A percentile compares a stretch with the other conserved stretches of the same genome.
Conservation (phyloP, 148 eudicot species). For the Fagopyrum homotropicum region DNA sequence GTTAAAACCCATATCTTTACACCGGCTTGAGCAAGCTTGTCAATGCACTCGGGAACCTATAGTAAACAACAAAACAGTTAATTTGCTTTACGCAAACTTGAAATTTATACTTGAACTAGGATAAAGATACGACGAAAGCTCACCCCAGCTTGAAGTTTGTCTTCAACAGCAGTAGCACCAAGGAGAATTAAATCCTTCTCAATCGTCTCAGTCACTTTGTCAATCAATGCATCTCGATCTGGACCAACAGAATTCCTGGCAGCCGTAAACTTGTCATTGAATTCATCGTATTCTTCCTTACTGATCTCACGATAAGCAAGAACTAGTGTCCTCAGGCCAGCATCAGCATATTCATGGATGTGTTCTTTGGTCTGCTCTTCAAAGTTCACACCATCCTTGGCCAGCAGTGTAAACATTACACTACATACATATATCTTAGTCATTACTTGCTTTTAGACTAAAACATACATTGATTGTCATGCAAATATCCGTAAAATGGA, state of each 20-base stretch:
- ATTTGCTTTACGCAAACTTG: background rate
- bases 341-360: conserved; percentile 72
- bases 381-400: conserved; percentile 42
- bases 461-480: background rate
- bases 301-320: conserved; percentile 14
- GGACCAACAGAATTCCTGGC: conserved; percentile 5
- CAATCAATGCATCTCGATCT: conserved; percentile 10
- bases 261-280: background rate
- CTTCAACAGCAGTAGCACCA: conserved; percentile 16
- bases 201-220: background rate
- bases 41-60: conserved; percentile 47
- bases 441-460: background rate
- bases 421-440: conserved; percentile 26
- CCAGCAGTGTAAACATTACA: conserved; percentile 83
- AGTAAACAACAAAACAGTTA: conserved; percentile 8
- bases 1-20: conserved; percentile 44
- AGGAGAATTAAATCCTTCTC: conserved; percentile 13
- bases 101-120: background rate
- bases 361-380: conserved; percentile 75
- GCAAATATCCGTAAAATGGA: background rate
- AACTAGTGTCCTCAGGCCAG: conserved; percentile 11
- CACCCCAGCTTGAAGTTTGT: conserved; percentile 10
- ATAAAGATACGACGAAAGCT: background rate
- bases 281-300: conserved; percentile 1
- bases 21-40: conserved; percentile 43